Base-by-base conservation (phyloP, 2,329 filamentous ascomycete species). In the Alternaria tenuissima region DNA sequence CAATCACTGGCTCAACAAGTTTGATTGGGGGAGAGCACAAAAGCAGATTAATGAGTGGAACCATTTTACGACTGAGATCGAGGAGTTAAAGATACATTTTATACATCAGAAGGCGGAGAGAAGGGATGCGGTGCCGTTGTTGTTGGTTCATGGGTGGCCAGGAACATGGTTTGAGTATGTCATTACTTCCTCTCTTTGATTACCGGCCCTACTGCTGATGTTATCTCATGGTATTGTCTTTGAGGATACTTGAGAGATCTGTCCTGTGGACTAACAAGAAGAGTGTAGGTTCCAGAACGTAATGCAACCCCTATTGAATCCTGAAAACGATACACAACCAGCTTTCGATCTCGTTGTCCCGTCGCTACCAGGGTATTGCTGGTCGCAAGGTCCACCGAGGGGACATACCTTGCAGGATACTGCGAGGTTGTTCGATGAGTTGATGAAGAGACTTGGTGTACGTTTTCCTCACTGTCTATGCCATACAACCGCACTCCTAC, bases 271-370 rank as follows among this genome's bases (percentile, higher is more conserved):
- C 38, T 41, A 22, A 41, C 5, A 12, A 41, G 9, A 12, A 14
- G 38, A 14, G 18, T 22, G 9, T 41, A 61, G 63, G 44, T 78
- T 72, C 46, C 62, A 68, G 46, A 78, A 76, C 59, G 74, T 80
- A 18, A 79, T 80, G 63, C 61, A 72, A 49, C 67, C 76, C 26
- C 62, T 82, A 2, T 66, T 76, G 4, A 57, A 73, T 9, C 81
- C 76, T 2, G 52, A 67, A 4, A 56, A 66, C 22, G 18, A 55
- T n/a, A 57, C 63, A 12, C 64, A 62, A 3, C 65, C 65, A 48
- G 78, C 82, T 0, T 89, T 88, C 65, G 82, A 88, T 60, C 78
- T 88, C 11, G 83, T 89, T 0, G 85, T 85, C 0, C 87, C 87
- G 0, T 87, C 84, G 7, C 75, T 89, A 1, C 86, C 87, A 0